Evolutionary conservation across 2,329 filamentous ascomycete genomes (phyloP).

Genomic region (Penicillium rolfsii): DNA sequence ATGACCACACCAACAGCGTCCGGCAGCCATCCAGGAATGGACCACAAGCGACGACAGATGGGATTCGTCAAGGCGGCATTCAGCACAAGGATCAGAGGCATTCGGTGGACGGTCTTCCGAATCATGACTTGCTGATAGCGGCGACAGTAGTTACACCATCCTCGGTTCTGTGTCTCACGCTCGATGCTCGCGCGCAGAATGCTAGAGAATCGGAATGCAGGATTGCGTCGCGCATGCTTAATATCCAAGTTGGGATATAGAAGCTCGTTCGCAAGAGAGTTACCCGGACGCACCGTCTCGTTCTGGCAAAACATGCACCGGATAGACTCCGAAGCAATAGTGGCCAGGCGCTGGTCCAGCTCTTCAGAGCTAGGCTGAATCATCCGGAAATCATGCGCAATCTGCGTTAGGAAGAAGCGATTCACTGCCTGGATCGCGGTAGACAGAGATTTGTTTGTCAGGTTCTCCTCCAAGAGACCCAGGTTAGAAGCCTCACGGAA

Average conservation of each 20-base stretch:
- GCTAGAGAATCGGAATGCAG: slow-evolving; percentile 72
- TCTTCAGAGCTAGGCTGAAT: slow-evolving; percentile 64
- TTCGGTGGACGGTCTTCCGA: slow-evolving; percentile 77
- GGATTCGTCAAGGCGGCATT: slow-evolving; percentile 75
- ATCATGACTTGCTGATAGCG: slow-evolving; percentile 87
- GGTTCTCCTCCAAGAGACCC: slow-evolving; percentile 82
- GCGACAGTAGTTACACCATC: slow-evolving; percentile 91
- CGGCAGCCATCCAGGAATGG: slow-evolving; percentile 85
- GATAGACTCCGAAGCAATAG: slow-evolving; percentile 59
- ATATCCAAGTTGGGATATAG: slow-evolving; percentile 68
- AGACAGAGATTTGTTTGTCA: slow-evolving; percentile 72
- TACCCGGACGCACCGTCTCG: slow-evolving; percentile 78
- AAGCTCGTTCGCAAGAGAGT: slow-evolving; percentile 82
- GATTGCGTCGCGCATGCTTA: slow-evolving; percentile 55
- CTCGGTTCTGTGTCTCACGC: slow-evolving; percentile 81
- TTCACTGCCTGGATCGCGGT: slow-evolving; percentile 84
- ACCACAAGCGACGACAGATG: slow-evolving; percentile 76
- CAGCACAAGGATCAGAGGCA: slow-evolving; percentile 85
- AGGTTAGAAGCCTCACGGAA: slow-evolving; percentile 77
- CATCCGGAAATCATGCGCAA: slow-evolving; percentile 74
- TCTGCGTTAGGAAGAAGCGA: slow-evolving; percentile 80
- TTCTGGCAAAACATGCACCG: slow-evolving; percentile 84
- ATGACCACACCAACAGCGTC: slow-evolving; percentile 92
- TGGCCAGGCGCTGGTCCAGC: slow-evolving; percentile 68
- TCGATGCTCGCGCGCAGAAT: slow-evolving; percentile 92